These are phyloP conservation scores for Neocatenulostroma microsporum DNA, from an alignment of 2,329 filamentous ascomycete genomes.

Conservation along the genomic window DNA sequence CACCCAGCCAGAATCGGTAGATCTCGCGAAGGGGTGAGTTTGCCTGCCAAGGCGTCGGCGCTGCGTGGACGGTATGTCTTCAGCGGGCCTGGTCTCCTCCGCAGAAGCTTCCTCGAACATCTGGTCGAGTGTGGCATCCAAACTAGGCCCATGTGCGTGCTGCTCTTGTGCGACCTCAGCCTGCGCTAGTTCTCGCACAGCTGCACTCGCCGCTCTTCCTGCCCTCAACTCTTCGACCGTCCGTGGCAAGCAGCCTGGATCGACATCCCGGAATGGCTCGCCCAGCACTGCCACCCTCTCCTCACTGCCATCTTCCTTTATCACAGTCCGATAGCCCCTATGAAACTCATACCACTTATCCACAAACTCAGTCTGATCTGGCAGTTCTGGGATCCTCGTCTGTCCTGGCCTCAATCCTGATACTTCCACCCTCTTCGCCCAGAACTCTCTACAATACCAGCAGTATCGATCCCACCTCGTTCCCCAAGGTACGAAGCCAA, in stretches of 20 bases:
- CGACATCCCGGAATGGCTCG: conserved; percentile 41
- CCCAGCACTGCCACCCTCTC: conserved; percentile 39
- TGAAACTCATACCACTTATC: conserved; percentile 44
- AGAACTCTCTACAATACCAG: conserved; percentile 47
- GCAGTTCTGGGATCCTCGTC: conserved; percentile 40
- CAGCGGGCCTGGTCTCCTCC: too few species aligned
- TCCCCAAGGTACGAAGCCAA: conserved; percentile 43
- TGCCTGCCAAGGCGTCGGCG: too few species aligned
- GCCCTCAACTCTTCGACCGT: conserved; percentile 39
- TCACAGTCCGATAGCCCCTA: conserved; percentile 37
- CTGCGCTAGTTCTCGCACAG: too few species aligned
- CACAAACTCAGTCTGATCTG: conserved; percentile 42
- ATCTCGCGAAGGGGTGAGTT: too few species aligned
- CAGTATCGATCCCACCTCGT: conserved; percentile 46
- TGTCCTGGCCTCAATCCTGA: conserved; percentile 37
- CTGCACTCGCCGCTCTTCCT: conserved; percentile 22
- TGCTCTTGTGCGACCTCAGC: conserved; percentile 10
- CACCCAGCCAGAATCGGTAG: too few species aligned
- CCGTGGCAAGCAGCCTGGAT: conserved; percentile 40
- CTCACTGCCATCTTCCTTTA: conserved; percentile 36
- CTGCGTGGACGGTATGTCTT: too few species aligned
- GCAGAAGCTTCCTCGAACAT: conserved; percentile 25
- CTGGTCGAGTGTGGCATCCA: conserved; percentile 30
- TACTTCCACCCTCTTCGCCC: conserved; percentile 38
- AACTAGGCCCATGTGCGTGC: conserved; percentile 15